Evolutionary conservation across 805 yeast genomes (phyloP), one percentile per base, ranked within the genome.

Genomic region (Candida chauliodis): DNA sequence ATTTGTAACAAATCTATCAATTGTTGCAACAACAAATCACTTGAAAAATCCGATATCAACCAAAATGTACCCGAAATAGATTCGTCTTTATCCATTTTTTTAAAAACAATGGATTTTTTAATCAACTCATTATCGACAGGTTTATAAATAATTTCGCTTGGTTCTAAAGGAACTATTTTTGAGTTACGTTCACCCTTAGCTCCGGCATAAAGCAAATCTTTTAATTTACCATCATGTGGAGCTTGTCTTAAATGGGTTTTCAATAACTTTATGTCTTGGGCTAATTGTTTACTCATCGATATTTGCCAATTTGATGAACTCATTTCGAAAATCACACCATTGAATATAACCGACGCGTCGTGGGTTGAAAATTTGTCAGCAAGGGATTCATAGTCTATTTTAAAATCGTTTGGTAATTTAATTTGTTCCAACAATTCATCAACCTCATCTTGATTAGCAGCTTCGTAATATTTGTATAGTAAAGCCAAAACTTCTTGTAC

Each of bases 291-390:
- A 3, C 77, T 69, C 50, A 82, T 56, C 1, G 72, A 53, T 30
- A 63, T 62, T 44, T 79, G 78, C 84, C 87, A 83, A 3, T 70
- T 63, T 13, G 17, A 9, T 4, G 66, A 59, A 25, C 60, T 65
- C 47, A 81, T 67, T 3, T 70, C 71, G 42, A 67, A 61, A 13
- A 84, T 71, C 5, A 81, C 79, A 30, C 98, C 98, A 56, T 91
- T 84, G 20, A 78, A 76, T 35, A 88, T 70, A 3, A 87, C 61
- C 0, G 74, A 56, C 0, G 91, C 80, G 1, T 56, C 53, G 0
- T 50, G 49, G 19, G 81, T 57, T 5, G 73, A 68, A 35, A 54
- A 61, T 26, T 42, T 50, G 9, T 46, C 36, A 9, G 62, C 52
- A 6, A 62, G 50, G 8, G 42, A 45, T 13, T 47, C 31, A 39